phyloP scores from a whole-genome alignment of 768 basidiomycete species.

The Phylloporus sp. region DNA sequence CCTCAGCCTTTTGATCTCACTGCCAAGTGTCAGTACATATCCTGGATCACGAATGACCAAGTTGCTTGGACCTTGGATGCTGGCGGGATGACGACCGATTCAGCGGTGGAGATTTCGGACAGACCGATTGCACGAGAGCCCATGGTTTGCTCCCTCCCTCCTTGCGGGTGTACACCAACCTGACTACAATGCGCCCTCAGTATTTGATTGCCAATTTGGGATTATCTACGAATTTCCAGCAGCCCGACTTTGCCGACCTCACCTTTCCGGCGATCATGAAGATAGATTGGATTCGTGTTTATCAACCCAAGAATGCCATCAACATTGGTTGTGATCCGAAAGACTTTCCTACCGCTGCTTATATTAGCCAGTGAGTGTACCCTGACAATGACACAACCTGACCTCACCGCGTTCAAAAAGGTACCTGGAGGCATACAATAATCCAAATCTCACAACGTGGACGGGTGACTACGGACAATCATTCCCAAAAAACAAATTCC shows the following conservation, averaged over 20 bases:
- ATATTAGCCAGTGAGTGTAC: slow-evolving; percentile 65
- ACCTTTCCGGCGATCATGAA: slow-evolving; percentile 71
- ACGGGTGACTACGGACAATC: slow-evolving; percentile 55
- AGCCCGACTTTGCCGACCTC: slow-evolving; percentile 67
- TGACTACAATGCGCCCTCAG: slow-evolving; percentile 38
- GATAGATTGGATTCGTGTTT: slow-evolving; percentile 88
- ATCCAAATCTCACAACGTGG: slow-evolving; percentile 81
- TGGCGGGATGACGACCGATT: slow-evolving; percentile 56
- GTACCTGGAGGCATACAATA: slow-evolving; percentile 72
- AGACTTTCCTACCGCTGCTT: slow-evolving; percentile 73
- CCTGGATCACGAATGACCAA: slow-evolving; percentile 66
- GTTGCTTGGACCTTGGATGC: slow-evolving; percentile 68
- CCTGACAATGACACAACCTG: background rate
- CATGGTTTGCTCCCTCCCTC: slow-evolving; percentile 47
- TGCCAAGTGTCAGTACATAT: slow-evolving; percentile 54
- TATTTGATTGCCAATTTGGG: slow-evolving; percentile 85
- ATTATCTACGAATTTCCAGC: slow-evolving; percentile 76
- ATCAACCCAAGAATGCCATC: slow-evolving; percentile 64
- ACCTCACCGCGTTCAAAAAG: slow-evolving; percentile 26
- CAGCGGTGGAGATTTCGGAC: slow-evolving; percentile 54
- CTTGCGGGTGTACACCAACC: background rate
- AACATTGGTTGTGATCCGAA: slow-evolving; percentile 86
- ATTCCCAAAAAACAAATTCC: slow-evolving; percentile 64
- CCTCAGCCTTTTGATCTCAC: slow-evolving; percentile 3
- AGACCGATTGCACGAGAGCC: slow-evolving; percentile 81